Conservation (phyloP, 2,329 filamentous ascomycete genomes). For the Pyricularia pennisetigena region DNA sequence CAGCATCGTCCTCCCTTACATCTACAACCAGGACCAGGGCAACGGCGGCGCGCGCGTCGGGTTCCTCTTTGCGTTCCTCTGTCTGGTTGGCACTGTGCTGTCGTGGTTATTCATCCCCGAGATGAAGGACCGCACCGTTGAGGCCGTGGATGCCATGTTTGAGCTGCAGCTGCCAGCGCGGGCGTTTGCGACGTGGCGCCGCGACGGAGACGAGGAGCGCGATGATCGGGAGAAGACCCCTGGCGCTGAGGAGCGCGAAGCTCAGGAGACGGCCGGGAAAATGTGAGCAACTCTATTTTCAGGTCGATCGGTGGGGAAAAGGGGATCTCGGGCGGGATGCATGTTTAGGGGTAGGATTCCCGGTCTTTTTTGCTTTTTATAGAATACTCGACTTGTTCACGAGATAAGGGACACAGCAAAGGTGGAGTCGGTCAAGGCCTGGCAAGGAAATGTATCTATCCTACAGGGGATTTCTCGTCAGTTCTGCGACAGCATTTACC, state of each 20-base stretch:
- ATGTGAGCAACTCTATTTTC: background rate
- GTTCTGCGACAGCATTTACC: background rate
- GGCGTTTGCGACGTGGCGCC: background rate
- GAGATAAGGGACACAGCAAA: background rate
- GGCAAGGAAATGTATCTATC: background rate
- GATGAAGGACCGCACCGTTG: slow-evolving; percentile 14
- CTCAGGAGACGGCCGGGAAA: no score
- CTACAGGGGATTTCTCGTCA: no score
- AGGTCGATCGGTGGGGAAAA: background rate
- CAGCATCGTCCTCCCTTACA: slow-evolving; percentile 1
- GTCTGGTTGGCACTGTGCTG: background rate
- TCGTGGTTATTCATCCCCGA: slow-evolving; percentile 9
- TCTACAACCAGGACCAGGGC: slow-evolving; percentile 2
- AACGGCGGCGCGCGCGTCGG: background rate
- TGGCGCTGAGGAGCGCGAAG: background rate
- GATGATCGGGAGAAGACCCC: background rate
- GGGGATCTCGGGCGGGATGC: background rate
- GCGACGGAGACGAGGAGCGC: background rate
- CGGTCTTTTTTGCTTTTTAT: background rate
- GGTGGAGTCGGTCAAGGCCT: background rate
- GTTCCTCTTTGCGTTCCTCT: background rate
- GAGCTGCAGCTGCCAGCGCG: slow-evolving; percentile 11
- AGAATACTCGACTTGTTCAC: background rate
- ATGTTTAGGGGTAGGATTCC: background rate
- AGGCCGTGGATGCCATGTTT: slow-evolving; percentile 15